phyloP scores from a whole-genome alignment of 306 rosid genomes.

The Astragalus glycyphyllos region DNA sequence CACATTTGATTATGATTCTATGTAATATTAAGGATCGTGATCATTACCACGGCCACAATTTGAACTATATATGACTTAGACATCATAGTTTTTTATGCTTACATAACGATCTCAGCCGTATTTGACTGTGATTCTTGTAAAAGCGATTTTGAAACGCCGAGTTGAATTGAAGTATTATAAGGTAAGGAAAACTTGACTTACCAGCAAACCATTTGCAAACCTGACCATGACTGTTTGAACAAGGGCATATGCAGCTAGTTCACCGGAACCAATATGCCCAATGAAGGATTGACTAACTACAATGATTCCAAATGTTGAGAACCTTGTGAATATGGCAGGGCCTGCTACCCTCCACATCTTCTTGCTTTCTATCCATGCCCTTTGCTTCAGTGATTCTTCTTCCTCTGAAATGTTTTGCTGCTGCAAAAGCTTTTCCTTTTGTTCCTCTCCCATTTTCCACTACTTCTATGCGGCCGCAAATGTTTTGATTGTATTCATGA shows the following conservation, averaged over 20 bases:
- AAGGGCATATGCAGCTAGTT: conserved; percentile 63
- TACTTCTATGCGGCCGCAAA: conserved; percentile 21
- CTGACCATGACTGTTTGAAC: conserved; percentile 56
- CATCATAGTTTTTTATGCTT: neutral
- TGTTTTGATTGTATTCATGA: neutral
- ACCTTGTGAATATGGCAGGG: conserved; percentile 62
- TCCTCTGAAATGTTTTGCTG: conserved; percentile 11
- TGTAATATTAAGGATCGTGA: neutral
- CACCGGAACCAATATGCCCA: conserved; percentile 60
- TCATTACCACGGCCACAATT: no score
- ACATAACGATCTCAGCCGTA: neutral
- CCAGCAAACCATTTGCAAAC: conserved; percentile 64
- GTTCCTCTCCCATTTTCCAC: conserved; percentile 41
- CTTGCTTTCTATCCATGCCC: conserved; percentile 60
- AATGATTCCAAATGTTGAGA: conserved; percentile 55
- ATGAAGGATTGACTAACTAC: conserved; percentile 56
- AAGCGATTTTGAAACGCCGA: no score
- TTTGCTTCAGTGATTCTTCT: conserved; percentile 43
- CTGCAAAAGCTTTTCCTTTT: conserved; percentile 44
- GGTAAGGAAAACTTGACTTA: conserved; percentile 32
- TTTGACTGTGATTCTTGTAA: neutral
- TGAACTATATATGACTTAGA: no score
- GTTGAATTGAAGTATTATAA: no score
- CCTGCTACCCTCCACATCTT: conserved; percentile 64
- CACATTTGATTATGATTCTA: neutral